phyloP scores from a whole-genome alignment of 352 stramenopile genomes.

The Aphanomyces invadans region DNA sequence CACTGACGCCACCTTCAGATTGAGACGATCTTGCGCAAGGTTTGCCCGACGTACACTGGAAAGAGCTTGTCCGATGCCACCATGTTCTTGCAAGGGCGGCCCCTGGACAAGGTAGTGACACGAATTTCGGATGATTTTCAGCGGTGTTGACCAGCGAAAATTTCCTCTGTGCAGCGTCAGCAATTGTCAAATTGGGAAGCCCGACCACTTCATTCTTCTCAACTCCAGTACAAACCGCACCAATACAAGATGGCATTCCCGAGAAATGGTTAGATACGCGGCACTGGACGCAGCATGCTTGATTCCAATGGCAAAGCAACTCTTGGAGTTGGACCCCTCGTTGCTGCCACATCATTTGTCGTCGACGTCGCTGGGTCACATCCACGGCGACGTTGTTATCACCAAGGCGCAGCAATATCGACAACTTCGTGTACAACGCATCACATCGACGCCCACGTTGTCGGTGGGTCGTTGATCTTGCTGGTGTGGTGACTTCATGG shows the following conservation, averaged over 20 bases:
- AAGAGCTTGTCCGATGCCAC: constrained; percentile 14
- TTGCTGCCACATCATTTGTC: not conserved
- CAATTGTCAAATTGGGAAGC: constrained; percentile 19
- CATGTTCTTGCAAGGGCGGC: constrained; percentile 1
- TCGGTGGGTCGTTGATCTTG: not conserved
- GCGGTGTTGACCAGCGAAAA: no score
- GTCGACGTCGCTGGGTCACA: not conserved
- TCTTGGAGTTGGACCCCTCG: constrained; percentile 30
- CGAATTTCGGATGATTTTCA: no score
- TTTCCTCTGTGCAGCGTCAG: no score
- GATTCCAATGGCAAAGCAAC: constrained; percentile 40
- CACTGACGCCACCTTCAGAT: no score
- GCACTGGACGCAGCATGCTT: constrained; percentile 57
- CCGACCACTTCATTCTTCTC: constrained; percentile 38
- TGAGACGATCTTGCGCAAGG: not conserved
- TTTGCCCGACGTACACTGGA: constrained; percentile 3
- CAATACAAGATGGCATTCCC: no score
- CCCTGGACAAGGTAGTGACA: constrained; percentile 16
- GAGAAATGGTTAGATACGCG: constrained; percentile 35
- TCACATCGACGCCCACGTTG: constrained; percentile 10
- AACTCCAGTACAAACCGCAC: constrained; percentile 28
- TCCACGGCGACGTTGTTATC: not conserved
- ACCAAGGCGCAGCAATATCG: not conserved
- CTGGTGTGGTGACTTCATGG: no score
- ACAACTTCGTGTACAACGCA: not conserved